Base-by-base conservation (phyloP, 2,329 filamentous ascomycete genomes). In the Fusarium proliferatum region DNA sequence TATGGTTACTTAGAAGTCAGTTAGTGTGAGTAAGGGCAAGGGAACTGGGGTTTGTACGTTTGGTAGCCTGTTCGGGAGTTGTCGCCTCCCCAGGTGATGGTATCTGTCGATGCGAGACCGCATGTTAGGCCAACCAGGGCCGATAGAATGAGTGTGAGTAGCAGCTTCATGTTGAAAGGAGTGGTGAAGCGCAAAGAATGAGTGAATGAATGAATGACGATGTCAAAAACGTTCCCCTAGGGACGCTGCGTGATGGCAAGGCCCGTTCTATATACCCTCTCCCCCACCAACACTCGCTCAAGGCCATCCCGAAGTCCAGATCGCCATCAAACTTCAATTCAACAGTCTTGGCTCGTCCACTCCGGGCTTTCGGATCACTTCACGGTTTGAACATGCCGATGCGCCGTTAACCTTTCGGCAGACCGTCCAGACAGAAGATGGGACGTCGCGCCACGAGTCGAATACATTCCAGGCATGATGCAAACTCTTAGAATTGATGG, bases 81-180 rank as follows among this genome's bases (percentile, higher is more conserved):
- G 73, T 89, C 87, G 67, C 88, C 88, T 73, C 88, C 87, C 87
- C 88, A 89, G 34, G 88, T 90, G 69, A 89, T 89, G 64, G 88
- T 89, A 67, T 89, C 87, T 2, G 87, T 88, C n/a, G 77, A 79
- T 12, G 76, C 84, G 19, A 86, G 78, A 52, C 81, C 82, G 64
- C 76, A 72, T 72, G 78, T 79, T 45, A 82, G 72, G 72, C 80
- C 78, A 46, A 77, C 70, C 61, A 85, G 72, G 70, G 80, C 77
- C 64, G 81, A 77, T 60, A 82, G 52, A 61, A 83, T 64, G 63
- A 81, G 39, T 30, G 73, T 70, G 28, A 73, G 60, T 43, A 79
- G 58, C 58, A 70, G 48, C 77, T 78, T 81, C 74, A 77, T 79
- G 39, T 23, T 68, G 52, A 57, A 61, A 61, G 59, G 46, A 49